Evolutionary conservation across 2,329 filamentous ascomycete genomes (phyloP).

Genomic region (Ceratocystis colombiana): DNA sequence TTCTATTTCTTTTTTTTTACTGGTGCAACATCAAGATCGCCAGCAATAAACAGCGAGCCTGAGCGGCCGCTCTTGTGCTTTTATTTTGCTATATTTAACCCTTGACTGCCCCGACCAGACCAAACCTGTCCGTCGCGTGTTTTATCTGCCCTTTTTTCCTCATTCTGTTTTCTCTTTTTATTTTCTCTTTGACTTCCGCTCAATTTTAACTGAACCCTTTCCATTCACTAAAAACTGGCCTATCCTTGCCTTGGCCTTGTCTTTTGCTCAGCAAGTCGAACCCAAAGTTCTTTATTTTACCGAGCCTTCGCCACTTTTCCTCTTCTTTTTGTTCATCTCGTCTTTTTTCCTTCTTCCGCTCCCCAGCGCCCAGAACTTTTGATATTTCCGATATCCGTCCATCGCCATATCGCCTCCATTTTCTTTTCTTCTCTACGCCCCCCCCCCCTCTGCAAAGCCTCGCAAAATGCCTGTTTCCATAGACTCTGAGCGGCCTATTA

Average conservation of each 20-base stretch:
- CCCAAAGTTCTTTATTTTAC: constrained; percentile 14
- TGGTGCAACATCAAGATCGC: neutral
- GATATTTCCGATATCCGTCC: neutral
- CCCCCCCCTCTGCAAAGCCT: neutral
- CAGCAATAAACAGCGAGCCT: neutral
- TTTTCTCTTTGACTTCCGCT: constrained; percentile 12
- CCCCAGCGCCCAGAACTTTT: neutral
- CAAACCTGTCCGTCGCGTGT: constrained; percentile 9
- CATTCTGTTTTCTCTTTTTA: constrained; percentile 11
- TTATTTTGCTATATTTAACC: constrained; percentile 9
- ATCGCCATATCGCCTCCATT: neutral
- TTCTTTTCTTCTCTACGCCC: neutral
- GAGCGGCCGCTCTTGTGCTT: neutral
- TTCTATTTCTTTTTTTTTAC: neutral
- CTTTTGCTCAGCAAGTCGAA: neutral
- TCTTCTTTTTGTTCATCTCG: constrained; percentile 20
- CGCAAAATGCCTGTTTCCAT: constrained; percentile 47
- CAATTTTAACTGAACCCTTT: constrained; percentile 16
- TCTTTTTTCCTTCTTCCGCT: neutral
- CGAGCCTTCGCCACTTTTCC: constrained; percentile 10
- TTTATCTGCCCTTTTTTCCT: constrained; percentile 18
- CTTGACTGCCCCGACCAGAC: neutral
- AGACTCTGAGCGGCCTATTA: constrained; percentile 52
- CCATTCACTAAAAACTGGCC: constrained; percentile 3
- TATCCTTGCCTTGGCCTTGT: constrained; percentile 1